Evolutionary conservation across 2,329 filamentous ascomycete genomes (phyloP), one percentile per base, ranked within the genome.

Genomic region (Aspergillus sergii): DNA sequence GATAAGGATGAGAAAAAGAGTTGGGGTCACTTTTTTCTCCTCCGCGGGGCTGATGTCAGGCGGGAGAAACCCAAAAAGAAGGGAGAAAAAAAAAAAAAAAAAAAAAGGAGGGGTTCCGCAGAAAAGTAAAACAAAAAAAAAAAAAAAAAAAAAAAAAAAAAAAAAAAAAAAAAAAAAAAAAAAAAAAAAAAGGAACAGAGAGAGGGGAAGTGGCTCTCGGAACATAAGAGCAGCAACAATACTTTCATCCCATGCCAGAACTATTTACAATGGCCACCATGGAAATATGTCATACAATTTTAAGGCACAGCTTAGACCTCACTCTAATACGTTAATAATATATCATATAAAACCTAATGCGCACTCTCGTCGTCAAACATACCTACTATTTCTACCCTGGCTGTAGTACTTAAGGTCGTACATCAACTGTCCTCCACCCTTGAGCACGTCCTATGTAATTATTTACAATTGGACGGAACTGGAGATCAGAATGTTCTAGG

Each of bases 11-110:
- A 12, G 28, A 32, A 43, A 32, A 50, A 34, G 19, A 50, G 57
- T 58, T 50, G 57, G 57, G 39, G 55, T 57, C 26, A 58, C 21
- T 50, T 50, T 46, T 46, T 55, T 55, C 36, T 19, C 32, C 34
- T 39, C 51, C 57, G 57, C 57, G 57, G 57, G 57, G 57, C 34
- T 55, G 51, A 55, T 55, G 51, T 58, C 43, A 59, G 57, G 57
- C 45, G 57, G 57, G 39, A 32, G 51, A 55, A 21, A 8, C 8
- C 34, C 32, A 34, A 12, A 34, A 8, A 8, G 26, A 12, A 12
- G 32, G 32, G 32, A 26, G 23, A 26, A 3, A 34, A 36, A 54
- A 54, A 26, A 34, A 19, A 54, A 34, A 32, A 26, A n/a, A 30
- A 30, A 32, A 32, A 34, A 53, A 53, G n/a, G n/a, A n/a, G n/a